phyloP scores from a whole-genome alignment of 768 basidiomycete genomes.

The Panaeolus papilionaceus region DNA sequence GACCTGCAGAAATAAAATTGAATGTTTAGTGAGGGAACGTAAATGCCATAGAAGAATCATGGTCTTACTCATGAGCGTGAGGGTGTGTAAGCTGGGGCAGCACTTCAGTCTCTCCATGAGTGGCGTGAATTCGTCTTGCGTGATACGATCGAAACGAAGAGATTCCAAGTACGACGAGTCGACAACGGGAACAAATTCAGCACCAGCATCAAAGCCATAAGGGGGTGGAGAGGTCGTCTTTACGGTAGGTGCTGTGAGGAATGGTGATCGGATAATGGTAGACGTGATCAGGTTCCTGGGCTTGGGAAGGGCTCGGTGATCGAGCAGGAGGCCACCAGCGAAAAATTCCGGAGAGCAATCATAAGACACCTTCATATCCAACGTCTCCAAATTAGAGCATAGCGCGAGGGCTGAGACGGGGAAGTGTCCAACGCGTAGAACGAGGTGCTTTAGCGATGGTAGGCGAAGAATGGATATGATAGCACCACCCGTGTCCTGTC shows the following conservation, averaged over 20 bases:
- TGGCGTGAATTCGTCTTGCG: not conserved
- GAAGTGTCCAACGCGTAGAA: slow-evolving; percentile 7
- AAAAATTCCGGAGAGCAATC: slow-evolving; percentile 6
- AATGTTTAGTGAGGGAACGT: not conserved
- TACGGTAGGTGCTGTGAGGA: slow-evolving; percentile 1
- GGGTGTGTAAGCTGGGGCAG: not conserved
- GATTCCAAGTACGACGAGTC: not conserved
- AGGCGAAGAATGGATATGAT: slow-evolving; percentile 1
- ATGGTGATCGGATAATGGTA: not conserved
- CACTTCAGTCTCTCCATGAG: not conserved
- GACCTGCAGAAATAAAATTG: not conserved
- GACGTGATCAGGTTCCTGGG: slow-evolving; percentile 1
- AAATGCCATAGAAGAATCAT: not conserved
- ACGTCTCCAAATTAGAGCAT: not conserved
- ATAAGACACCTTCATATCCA: slow-evolving; percentile 11
- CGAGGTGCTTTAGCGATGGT: slow-evolving; percentile 8
- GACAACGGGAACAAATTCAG: not conserved
- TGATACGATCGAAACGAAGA: not conserved
- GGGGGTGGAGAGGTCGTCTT: not conserved
- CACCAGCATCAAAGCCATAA: not conserved
- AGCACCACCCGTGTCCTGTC: slow-evolving; percentile 2
- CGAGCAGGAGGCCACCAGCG: not conserved
- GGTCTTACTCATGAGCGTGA: not conserved
- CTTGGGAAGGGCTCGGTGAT: slow-evolving; percentile 14
- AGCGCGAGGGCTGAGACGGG: slow-evolving; percentile 6